Base-by-base conservation (phyloP, 345 rosid genomes). In the Hypericum perforatum region DNA sequence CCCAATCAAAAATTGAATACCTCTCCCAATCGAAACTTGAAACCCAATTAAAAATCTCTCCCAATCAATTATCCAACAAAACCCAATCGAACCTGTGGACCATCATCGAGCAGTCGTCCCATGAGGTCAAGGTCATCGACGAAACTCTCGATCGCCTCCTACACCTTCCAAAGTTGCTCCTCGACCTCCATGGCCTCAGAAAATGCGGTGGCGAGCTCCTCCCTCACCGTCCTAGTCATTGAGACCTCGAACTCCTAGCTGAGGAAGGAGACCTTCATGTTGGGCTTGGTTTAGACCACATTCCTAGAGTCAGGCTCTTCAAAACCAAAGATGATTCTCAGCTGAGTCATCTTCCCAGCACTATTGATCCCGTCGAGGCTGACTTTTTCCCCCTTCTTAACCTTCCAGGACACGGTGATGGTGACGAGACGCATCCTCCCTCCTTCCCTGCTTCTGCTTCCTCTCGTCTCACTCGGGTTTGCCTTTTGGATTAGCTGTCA, bases 51-150 rank as follows among this genome's bases (percentile, higher is more conserved):
- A n/a, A n/a, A n/a, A n/a, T n/a, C n/a, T n/a, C n/a, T n/a, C n/a
- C n/a, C n/a, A n/a, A n/a, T n/a, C n/a, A n/a, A n/a, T n/a, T n/a
- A n/a, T n/a, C n/a, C n/a, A n/a, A n/a, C n/a, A n/a, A n/a, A n/a
- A n/a, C n/a, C n/a, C n/a, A n/a, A n/a, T n/a, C n/a, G n/a, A n/a
- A n/a, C n/a, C n/a, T n/a, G n/a, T n/a, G n/a, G n/a, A n/a, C n/a
- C n/a, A n/a, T 91, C 98, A 61, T 91, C 98, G 74, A 91, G 73
- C 14, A 91, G 70, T 76, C 92, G 82, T 46, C 98, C 98, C 98
- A 91, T 87, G 45, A 91, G 63, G 5, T 91, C 95, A 76, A 91
- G 72, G 71, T 91, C 96, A 61, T 91, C 89, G 16, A 82, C 86
- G 0, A 96, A 52, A 5, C 65, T 58, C 57, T 87, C 98, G 11